phyloP scores from a whole-genome alignment of 2,329 filamentous ascomycete genomes.

The Penicillium crustosum region DNA sequence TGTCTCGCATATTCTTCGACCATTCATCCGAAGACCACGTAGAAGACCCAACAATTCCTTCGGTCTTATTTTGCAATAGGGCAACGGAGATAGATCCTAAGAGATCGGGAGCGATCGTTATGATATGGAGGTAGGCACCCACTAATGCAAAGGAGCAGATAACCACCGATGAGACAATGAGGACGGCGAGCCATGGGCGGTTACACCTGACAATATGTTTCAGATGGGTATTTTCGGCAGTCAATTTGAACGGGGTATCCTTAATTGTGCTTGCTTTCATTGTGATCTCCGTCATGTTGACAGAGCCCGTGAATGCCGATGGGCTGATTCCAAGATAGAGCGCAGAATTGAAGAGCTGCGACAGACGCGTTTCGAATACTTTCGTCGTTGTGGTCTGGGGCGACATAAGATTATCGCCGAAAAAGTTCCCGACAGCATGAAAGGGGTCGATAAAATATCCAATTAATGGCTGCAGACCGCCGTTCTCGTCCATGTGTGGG shows the following conservation, averaged over 20 bases:
- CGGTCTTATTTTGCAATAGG: background rate
- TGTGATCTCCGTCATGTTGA: background rate
- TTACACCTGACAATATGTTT: background rate
- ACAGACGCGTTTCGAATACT: background rate
- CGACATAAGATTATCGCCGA: background rate
- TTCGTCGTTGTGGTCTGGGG: background rate
- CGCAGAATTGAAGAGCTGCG: background rate
- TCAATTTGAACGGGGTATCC: background rate
- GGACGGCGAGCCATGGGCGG: background rate
- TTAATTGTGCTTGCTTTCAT: background rate
- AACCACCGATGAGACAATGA: background rate
- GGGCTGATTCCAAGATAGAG: background rate
- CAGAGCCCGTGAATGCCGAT: background rate
- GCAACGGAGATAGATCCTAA: background rate
- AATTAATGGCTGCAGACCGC: background rate
- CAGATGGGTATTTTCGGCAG: background rate
- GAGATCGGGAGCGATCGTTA: background rate
- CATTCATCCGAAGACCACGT: conserved; percentile 1
- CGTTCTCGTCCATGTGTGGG: background rate
- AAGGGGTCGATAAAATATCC: background rate
- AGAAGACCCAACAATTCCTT: background rate
- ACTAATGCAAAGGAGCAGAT: background rate
- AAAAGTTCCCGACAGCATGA: background rate
- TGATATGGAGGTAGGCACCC: background rate
- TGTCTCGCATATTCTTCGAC: background rate